Evolutionary conservation across 2,329 filamentous ascomycete species (phyloP), one percentile per base, ranked within the genome.

Genomic region (Pseudopyrenochaeta lycopersici): DNA sequence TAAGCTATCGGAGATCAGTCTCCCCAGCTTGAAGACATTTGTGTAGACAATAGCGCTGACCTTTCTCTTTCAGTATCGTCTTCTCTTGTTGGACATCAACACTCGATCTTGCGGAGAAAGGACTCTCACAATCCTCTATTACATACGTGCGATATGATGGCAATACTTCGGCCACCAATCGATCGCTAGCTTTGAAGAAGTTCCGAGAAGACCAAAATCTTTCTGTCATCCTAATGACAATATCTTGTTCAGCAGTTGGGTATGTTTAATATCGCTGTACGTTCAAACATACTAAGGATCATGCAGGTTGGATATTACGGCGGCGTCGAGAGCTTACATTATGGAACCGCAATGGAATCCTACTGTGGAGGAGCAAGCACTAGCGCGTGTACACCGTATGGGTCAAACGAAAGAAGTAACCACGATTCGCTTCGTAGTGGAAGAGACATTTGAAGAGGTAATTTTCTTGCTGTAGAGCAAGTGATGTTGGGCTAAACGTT

Each of bases 181-280:
- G 82, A 4, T 75, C 79, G 7, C 43, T 55, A 0, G 75, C 79
- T 0, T 59, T 84, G 0, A 61, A 80, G 0, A 64, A 46, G 4
- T 84, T 84, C 59, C 70, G 72, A 1, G 62, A 42, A 0, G 76
- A 83, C 12, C 62, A 73, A 0, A 54, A 35, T 0, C 58, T 80
- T 4, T 66, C 69, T 0, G 78, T 84, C 3, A 73, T 66, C 29
- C 71, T 85, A 0, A 63, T 84, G 1, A 82, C 82, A 0, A 63
- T 84, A 1, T 77, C 79, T 0, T 84, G 82, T 44, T 82, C 80
- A 31, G 80, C 80, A 12, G 78, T 80, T n/a, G 81, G 82, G 80
- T 81, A 61, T 66, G 77, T 30, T 17, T 17, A 7, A 14, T 30
- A 17, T 36, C 12, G 23, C 15, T 38, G 42, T 9, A 21, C 12